Evolutionary conservation across 2,329 filamentous ascomycete genomes (phyloP).

Genomic region (Aspergillus cejpii): DNA sequence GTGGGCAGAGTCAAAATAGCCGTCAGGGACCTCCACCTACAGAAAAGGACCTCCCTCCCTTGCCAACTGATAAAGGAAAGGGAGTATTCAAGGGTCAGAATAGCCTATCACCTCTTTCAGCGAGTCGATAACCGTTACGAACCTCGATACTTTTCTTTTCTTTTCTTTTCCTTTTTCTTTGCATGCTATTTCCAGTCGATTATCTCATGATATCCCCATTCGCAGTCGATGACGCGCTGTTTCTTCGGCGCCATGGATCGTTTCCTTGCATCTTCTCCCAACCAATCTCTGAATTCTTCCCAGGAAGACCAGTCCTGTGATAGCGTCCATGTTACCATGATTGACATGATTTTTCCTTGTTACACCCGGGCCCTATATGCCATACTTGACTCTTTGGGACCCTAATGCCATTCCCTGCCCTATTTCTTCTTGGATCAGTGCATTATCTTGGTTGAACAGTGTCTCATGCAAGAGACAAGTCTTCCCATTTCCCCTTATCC

Average conservation of each 20-base stretch:
- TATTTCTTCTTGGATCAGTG: conserved; percentile 8
- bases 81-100: conserved; percentile 9
- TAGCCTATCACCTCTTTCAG: conserved; percentile 3
- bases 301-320: conserved; percentile 12
- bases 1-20: conserved; percentile 53
- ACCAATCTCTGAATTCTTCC: conserved; percentile 8
- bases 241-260: conserved; percentile 11
- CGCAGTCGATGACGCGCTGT: conserved; percentile 14
- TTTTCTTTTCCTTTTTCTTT: not conserved
- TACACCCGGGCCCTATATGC: conserved; percentile 17
- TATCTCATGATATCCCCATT: conserved; percentile 19
- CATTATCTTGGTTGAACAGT: conserved; percentile 5
- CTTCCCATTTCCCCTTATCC: not conserved
- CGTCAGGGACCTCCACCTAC: conserved; percentile 21
- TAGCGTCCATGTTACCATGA: conserved; percentile 29
- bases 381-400: conserved; percentile 10
- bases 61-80: conserved; percentile 26
- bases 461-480: conserved; percentile 1
- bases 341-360: conserved; percentile 26
- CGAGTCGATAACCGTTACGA: conserved; percentile 1
- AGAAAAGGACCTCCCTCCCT: conserved; percentile 30
- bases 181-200: conserved; percentile 8
- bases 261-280: conserved; percentile 12
- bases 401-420: conserved; percentile 7
- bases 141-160: not conserved